Evolutionary conservation across 208 protist genomes (phyloP), one percentile per base, ranked within the genome.

Genomic region (Kentomonas sorsogonicus): DNA sequence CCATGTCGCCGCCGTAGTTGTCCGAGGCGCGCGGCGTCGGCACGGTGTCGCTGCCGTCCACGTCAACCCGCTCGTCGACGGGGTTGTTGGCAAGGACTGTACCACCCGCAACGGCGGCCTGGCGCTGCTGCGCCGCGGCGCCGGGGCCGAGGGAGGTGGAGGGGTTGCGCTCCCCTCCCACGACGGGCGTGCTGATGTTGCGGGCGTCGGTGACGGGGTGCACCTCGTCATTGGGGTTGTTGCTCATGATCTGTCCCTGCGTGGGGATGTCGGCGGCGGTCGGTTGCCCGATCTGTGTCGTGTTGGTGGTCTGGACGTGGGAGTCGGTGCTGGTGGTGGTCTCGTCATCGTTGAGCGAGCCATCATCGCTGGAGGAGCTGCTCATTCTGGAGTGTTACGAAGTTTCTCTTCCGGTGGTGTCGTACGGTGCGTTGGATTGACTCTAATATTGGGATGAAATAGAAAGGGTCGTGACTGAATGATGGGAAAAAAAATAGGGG

Each of bases 1-100:
- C n/a, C n/a, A n/a, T n/a, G 9, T 71, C 51, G 29, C 67, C 66
- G 20, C 62, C 61, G 47, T 72, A 63, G 39, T 82, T 61, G 6
- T 44, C 15, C 43, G 29, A 41, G 13, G 53, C 62, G 22, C 47
- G 67, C 45, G 88, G 86, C 15, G 88, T 92, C 18, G 65, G 30
- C 25, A 90, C 58, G 45, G 60, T 66, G 39, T 89, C 80, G 7
- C 62, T 71, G 23, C 75, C 72, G 18, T 60, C 67, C 29, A 96
- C 74, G 7, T 75, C 77, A 3, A 96, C 59, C 1, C 77, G 66
- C 66, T 96, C 93, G 63, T 97, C 93, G 65, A 87, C 93, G 0
- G 84, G 84, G 56, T 96, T 83, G 74, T 97, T 96, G 27, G 30
- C 31, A 23, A 96, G 73, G 16, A 88, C 45, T 36, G 66, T 63